phyloP scores from a whole-genome alignment of 805 yeast species.

The Wickerhamomyces kurtzmanii region DNA sequence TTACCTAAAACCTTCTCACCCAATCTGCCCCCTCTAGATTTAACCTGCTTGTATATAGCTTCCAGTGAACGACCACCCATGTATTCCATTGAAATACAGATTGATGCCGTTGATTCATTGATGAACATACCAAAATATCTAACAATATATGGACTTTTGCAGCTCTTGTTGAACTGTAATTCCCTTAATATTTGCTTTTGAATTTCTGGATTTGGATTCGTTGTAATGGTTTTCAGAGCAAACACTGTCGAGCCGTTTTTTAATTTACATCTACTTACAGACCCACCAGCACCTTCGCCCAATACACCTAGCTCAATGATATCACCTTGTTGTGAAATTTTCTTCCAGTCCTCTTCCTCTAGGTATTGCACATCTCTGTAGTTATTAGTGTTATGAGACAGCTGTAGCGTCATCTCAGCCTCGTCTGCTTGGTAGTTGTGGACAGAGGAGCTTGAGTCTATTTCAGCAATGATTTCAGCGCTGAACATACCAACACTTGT shows the following conservation, averaged over 20 bases:
- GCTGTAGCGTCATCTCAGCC: not conserved
- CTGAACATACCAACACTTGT: conserved; percentile 15
- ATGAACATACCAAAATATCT: conserved; percentile 88
- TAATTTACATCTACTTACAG: conserved; percentile 72
- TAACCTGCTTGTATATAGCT: conserved; percentile 76
- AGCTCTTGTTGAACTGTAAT: conserved; percentile 76
- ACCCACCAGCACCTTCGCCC: conserved; percentile 95
- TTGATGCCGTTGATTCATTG: conserved; percentile 65
- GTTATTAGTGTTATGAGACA: conserved; percentile 1
- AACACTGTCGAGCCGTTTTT: conserved; percentile 52
- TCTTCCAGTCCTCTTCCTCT: conserved; percentile 70
- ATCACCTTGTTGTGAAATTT: conserved; percentile 42
- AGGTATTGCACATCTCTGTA: conserved; percentile 39
- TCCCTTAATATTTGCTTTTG: conserved; percentile 90
- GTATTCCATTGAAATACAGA: conserved; percentile 93
- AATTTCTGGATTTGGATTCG: conserved; percentile 62
- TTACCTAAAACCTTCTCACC: conserved; percentile 91
- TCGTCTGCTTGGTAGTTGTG: conserved; percentile 1
- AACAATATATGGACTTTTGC: conserved; percentile 79
- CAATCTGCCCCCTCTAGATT: conserved; percentile 69
- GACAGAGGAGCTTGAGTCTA: conserved; percentile 7
- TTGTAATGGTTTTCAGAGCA: conserved; percentile 58
- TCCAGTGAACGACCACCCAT: conserved; percentile 93
- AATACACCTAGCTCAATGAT: conserved; percentile 61
- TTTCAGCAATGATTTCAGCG: conserved; percentile 19